phyloP scores from a whole-genome alignment of 179 eudicot species.

The Gypsophila paniculata region DNA sequence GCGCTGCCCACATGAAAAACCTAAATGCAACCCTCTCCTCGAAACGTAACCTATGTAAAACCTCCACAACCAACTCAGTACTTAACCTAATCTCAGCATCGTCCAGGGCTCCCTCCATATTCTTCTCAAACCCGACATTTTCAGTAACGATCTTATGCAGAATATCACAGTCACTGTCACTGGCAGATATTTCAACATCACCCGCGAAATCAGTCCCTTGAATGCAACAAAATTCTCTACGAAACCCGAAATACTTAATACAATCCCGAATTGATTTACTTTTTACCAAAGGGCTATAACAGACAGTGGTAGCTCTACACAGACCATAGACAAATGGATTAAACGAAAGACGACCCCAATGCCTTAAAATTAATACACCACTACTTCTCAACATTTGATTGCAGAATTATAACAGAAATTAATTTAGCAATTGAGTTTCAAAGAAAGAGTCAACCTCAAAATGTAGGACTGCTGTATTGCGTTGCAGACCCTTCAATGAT shows the following conservation, averaged over 20 bases:
- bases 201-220: constrained; percentile 8
- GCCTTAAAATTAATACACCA: too few relatives aligned
- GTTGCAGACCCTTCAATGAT: too few relatives aligned
- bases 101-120: constrained; percentile 56
- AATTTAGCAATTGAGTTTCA: too few relatives aligned
- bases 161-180: constrained; percentile 33
- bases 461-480: too few relatives aligned
- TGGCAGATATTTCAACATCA: constrained; percentile 11
- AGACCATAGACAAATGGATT: too few relatives aligned
- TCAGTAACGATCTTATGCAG: constrained; percentile 32
- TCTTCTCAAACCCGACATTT: constrained; percentile 29
- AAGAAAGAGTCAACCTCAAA: too few relatives aligned
- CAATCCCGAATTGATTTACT: too few relatives aligned
- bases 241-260: background rate
- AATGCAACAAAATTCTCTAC: constrained; percentile 18
- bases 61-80: constrained; percentile 49
- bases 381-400: too few relatives aligned
- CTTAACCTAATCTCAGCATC: constrained; percentile 37
- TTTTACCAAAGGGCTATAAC: too few relatives aligned
- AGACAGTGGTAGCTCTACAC: too few relatives aligned
- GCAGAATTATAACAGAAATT: too few relatives aligned
- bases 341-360: too few relatives aligned
- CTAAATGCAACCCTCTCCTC: constrained; percentile 80
- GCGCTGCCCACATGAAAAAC: constrained; percentile 85
- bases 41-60: constrained; percentile 53